These are phyloP conservation scores for Toxoplasma gondii DNA, from an alignment of 169 alveolate genomes.

Conservation along the genomic window DNA sequence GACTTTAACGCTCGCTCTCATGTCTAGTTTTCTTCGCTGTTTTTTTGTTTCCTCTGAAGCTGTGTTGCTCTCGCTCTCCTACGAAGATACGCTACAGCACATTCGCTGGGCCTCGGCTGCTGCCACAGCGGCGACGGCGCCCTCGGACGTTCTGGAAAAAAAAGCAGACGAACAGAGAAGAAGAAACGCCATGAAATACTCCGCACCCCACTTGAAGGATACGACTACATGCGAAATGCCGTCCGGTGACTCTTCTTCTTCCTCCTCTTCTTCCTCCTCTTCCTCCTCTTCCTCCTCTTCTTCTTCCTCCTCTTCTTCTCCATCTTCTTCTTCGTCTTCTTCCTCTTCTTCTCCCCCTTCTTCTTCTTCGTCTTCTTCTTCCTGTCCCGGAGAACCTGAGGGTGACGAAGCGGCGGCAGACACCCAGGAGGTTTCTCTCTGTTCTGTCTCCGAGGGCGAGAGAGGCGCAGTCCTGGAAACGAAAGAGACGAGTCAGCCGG, in stretches of 20 bases:
- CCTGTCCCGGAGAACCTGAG: background rate
- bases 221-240: too few species aligned
- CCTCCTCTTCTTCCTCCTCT: background rate
- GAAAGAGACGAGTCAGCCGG: background rate
- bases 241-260: background rate
- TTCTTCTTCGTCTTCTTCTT: background rate
- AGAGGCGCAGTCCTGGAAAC: background rate
- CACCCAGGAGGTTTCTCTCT: background rate
- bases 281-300: background rate
- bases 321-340: background rate
- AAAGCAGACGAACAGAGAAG: background rate
- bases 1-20: too few species aligned
- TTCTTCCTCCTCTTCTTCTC: background rate
- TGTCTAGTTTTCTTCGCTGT: background rate
- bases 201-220: too few species aligned
- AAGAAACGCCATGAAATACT: too few species aligned
- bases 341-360: background rate
- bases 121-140: background rate
- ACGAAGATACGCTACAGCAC: conserved; percentile 27
- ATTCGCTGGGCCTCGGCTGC: background rate
- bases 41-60: background rate
- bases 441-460: background rate
- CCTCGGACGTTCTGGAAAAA: background rate
- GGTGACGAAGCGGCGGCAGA: background rate
- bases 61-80: background rate